A percentile compares a stretch with the other conserved stretches of the same genome.
Conservation (phyloP, 2,329 filamentous ascomycete genomes). For the Bimuria novae-zelandiae region DNA sequence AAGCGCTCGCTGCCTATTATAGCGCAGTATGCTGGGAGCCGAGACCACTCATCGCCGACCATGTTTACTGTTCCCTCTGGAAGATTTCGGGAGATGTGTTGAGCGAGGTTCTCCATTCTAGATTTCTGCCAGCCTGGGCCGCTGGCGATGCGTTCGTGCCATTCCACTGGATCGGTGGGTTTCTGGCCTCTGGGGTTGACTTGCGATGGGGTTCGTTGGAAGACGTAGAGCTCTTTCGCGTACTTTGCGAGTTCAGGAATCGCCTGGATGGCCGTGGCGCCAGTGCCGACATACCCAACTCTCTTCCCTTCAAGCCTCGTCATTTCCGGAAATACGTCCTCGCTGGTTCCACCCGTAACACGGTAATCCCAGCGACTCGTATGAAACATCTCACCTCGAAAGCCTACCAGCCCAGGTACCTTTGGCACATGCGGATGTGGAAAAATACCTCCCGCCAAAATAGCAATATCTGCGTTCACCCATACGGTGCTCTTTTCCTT, state of each 20-base stretch:
- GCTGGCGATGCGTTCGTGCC: slow-evolving; percentile 40
- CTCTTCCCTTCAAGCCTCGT: slow-evolving; percentile 43
- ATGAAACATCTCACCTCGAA: slow-evolving; percentile 50
- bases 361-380: slow-evolving; percentile 52
- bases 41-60: too few species aligned
- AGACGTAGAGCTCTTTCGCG: slow-evolving; percentile 46
- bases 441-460: too few species aligned
- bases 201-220: slow-evolving; percentile 51
- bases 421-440: too few species aligned
- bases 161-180: slow-evolving; percentile 51
- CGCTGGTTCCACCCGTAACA: slow-evolving; percentile 45
- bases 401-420: too few species aligned
- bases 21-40: too few species aligned
- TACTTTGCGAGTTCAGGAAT: slow-evolving; percentile 48
- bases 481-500: too few species aligned
- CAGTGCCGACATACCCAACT: slow-evolving; percentile 53
- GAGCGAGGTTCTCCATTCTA: too few species aligned
- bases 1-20: too few species aligned
- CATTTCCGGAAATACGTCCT: slow-evolving; percentile 29
- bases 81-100: too few species aligned
- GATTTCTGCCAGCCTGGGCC: slow-evolving; percentile 56
- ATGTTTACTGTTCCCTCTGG: too few species aligned
- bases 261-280: slow-evolving; percentile 50
- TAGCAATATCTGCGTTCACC: too few species aligned
- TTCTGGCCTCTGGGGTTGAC: slow-evolving; percentile 43